These are phyloP conservation scores for Claviceps paspali DNA, from an alignment of 2,329 filamentous ascomycete genomes.

Conservation along the genomic window DNA sequence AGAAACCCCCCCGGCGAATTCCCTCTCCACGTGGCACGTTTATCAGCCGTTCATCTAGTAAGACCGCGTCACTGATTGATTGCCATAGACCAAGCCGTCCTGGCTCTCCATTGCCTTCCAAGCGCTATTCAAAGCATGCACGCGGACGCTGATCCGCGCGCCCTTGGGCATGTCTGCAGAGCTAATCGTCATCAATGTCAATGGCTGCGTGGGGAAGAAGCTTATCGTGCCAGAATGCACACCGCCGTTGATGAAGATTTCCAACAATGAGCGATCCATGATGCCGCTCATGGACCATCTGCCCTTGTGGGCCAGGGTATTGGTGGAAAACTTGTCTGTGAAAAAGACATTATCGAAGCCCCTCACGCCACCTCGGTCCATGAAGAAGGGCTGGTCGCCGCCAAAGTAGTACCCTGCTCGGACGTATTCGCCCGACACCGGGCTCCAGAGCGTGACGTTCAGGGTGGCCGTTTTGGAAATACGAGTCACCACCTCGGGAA, in stretches of 20 bases:
- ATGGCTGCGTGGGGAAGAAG: conserved; percentile 15
- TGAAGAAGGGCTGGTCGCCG: conserved; percentile 13
- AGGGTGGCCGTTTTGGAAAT: conserved; percentile 11
- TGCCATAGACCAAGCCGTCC: conserved; percentile 6
- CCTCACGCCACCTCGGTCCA: conserved; percentile 13
- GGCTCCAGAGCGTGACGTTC: conserved; percentile 15
- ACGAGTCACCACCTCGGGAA: conserved; percentile 10
- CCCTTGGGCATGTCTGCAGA: conserved; percentile 9
- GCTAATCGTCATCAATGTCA: conserved; percentile 11
- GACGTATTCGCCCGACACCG: conserved; percentile 13
- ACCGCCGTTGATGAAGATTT: conserved; percentile 20
- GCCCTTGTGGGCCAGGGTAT: conserved; percentile 7
- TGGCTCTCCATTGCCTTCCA: conserved; percentile 8
- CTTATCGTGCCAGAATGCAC: conserved; percentile 17
- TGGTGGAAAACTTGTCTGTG: conserved; percentile 16
- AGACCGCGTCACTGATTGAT: too few relatives aligned
- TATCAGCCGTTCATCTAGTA: too few relatives aligned
- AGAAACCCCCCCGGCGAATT: too few relatives aligned
- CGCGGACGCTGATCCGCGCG: conserved; percentile 10
- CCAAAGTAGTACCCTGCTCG: conserved; percentile 14
- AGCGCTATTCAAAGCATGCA: conserved; percentile 13
- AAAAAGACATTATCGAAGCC: conserved; percentile 18
- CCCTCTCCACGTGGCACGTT: too few relatives aligned
- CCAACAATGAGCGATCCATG: conserved; percentile 20
- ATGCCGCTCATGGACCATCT: conserved; percentile 18